Base-by-base conservation (phyloP, 2,329 filamentous ascomycete genomes). In the Sporothrix protearum region DNA sequence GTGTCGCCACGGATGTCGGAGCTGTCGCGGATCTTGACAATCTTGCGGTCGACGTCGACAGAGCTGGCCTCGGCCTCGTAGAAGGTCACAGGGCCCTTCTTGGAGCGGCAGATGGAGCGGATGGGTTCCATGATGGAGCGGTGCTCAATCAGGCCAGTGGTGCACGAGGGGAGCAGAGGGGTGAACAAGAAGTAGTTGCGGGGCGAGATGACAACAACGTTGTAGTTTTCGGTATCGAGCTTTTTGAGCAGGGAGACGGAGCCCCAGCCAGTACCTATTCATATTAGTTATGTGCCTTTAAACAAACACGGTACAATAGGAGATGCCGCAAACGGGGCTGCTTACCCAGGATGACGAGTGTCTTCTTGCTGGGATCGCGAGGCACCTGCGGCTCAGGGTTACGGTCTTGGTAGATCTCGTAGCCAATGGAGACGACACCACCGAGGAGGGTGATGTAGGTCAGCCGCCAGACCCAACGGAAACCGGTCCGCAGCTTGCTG, bases 181-280 rank as follows among this genome's bases (percentile, higher is more conserved):
- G 96, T 99, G 87, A 99, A 99, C 77, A 99, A 91, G 90, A 99
- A 99, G 88, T 97, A 99, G 85, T 99, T 99, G 80, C 96, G 93
- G 70, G 96, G 96, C 67, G 96, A 98, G 81, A 99, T 93, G 81
- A 99, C 94, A 80, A 98, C 83, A 82, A 98, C 95, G 82, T 99
- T 98, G 89, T 98, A 99, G 87, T 98, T 97, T 82, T 97, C 92
- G 74, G 95, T 97, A 80, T 99, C 94, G 82, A 99, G 92, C 81
- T 97, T 97, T 89, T 99, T 99, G 76, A 99, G 89, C 73, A 99
- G 90, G 73, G 95, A 96, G 78, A 99, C 93, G 57, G 95, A 93
- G 77, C 85, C 96, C 96, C 96, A 99, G 77, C 96, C 96, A 77
- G 94, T 97, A 79, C 95, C 95, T 97, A 74, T 33, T 9, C 45